Conservation (phyloP, 352 stramenopile genomes). For the Pythium dissimile region DNA sequence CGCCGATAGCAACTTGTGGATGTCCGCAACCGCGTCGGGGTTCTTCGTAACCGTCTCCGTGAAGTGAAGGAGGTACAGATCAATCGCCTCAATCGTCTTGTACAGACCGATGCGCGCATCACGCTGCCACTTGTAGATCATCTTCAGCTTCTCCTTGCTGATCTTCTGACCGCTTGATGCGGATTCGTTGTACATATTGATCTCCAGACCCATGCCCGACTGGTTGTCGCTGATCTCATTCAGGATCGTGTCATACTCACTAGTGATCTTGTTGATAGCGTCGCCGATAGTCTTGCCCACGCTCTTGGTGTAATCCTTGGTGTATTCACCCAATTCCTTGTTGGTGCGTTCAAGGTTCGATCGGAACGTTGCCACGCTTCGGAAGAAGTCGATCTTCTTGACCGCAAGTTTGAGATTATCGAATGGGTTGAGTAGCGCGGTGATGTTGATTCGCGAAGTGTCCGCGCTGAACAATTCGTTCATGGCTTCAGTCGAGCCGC, state of each 20-base stretch:
- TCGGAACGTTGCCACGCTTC: neutral
- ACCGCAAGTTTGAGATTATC: neutral
- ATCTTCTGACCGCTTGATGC: neutral
- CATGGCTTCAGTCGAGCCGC: neutral
- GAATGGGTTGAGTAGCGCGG: neutral
- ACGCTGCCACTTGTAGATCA: neutral
- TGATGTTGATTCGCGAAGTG: neutral
- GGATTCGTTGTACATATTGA: conserved; percentile 1
- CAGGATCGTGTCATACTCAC: neutral
- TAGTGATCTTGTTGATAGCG: neutral
- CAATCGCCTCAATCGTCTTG: neutral
- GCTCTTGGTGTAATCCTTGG: neutral
- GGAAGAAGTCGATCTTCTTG: neutral
- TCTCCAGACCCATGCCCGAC: neutral
- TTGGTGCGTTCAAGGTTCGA: neutral
- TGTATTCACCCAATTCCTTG: neutral
- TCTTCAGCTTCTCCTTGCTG: neutral
- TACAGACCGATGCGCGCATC: neutral
- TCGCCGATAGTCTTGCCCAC: neutral
- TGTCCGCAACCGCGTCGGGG: neutral
- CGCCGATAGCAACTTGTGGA: neutral
- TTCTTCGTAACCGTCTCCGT: neutral
- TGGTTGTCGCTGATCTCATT: neutral
- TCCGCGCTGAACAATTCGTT: neutral
- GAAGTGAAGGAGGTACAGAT: neutral